Percentiles rank a stretch among this genome's conserved stretches.
Conservation (phyloP, 345 rosid genomes). For the Hypericum perforatum region DNA sequence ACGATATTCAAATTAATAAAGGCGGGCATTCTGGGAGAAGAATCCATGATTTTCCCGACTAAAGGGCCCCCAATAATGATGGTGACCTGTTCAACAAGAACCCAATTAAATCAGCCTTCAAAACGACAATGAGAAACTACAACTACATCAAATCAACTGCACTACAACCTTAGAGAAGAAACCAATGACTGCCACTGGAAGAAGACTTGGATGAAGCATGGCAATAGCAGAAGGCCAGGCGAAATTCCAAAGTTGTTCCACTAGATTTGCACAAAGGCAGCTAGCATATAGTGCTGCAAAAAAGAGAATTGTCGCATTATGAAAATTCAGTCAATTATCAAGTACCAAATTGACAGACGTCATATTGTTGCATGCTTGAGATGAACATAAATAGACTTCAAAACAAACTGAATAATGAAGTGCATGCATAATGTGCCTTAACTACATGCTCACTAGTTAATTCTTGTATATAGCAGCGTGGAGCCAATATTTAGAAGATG, state of each 20-base stretch:
- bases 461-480: no score
- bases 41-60: constrained; percentile 85
- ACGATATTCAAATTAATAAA: constrained; percentile 54
- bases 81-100: constrained; percentile 33
- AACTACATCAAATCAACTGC: not conserved
- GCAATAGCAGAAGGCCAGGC: constrained; percentile 98
- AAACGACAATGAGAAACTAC: not conserved
- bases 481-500: no score
- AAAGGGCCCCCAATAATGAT: constrained; percentile 80
- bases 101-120: constrained; percentile 7
- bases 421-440: no score
- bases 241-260: constrained; percentile 89
- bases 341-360: no score
- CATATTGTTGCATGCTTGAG: no score
- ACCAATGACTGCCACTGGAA: constrained; percentile 88
- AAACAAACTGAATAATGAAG: no score
- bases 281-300: constrained; percentile 64
- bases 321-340: not conserved
- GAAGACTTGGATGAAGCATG: constrained; percentile 82
- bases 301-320: constrained; percentile 10
- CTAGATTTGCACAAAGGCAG: constrained; percentile 70
- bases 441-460: no score
- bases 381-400: no score
- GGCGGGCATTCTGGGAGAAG: constrained; percentile 77
- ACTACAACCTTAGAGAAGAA: constrained; percentile 59